Conservation (phyloP, 345 rosid genomes). For the Capsella bursapastoris region DNA sequence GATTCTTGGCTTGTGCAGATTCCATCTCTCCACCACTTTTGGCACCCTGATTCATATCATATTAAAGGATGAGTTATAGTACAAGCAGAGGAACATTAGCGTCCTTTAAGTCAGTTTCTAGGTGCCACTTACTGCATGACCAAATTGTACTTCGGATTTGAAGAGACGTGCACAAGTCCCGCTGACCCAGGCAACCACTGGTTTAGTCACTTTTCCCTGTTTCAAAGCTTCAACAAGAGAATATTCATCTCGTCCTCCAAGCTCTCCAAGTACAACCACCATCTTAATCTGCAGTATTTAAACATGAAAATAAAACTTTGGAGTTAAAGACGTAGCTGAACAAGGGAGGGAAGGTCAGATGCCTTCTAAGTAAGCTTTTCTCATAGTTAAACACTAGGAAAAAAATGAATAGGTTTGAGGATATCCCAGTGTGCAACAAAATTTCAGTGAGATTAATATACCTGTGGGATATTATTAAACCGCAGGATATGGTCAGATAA, state of each 20-base stretch:
- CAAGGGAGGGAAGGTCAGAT: slow-evolving; percentile 11
- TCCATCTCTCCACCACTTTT: slow-evolving; percentile 99
- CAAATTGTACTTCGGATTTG: slow-evolving; percentile 98
- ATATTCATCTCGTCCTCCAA: slow-evolving; percentile 96
- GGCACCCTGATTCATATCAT: slow-evolving; percentile 70
- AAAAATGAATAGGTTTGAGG: neutral
- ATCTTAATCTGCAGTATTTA: slow-evolving; percentile 68
- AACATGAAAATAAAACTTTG: slow-evolving; percentile 19
- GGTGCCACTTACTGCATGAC: slow-evolving; percentile 88
- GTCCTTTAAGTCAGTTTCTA: slow-evolving; percentile 11
- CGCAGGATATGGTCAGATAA: slow-evolving; percentile 90
- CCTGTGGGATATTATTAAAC: slow-evolving; percentile 97
- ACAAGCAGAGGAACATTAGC: neutral
- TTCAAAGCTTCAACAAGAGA: slow-evolving; percentile 95
- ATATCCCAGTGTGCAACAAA: slow-evolving; percentile 5
- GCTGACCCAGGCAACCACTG: slow-evolving; percentile 99
- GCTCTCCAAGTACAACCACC: slow-evolving; percentile 97
- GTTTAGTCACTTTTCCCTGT: slow-evolving; percentile 90
- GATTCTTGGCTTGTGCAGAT: slow-evolving; percentile 98
- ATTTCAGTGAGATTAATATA: slow-evolving; percentile 35
- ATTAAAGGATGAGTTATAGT: slow-evolving; percentile 22
- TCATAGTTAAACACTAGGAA: neutral
- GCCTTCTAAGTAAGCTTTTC: slow-evolving; percentile 13
- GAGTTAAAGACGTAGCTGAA: neutral
- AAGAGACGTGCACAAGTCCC: slow-evolving; percentile 97